These are phyloP conservation scores for Asterochloris sp. DNA, from an alignment of 139 green algal genomes.

Conservation along the genomic window DNA sequence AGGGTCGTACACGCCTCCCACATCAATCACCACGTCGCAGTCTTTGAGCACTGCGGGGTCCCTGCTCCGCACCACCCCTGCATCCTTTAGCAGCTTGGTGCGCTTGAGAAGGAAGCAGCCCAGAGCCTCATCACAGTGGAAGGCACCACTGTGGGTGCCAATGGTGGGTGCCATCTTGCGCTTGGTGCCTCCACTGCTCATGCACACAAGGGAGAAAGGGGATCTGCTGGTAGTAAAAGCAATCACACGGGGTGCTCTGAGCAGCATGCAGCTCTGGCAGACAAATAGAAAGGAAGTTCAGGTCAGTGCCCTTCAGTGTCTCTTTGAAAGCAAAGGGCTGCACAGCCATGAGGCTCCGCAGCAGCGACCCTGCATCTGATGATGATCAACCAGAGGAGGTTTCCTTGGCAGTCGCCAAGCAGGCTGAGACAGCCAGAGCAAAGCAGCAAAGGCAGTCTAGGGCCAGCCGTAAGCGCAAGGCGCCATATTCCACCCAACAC, in stretches of 20 bases:
- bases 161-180: constrained; percentile 40
- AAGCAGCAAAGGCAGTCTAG: too few species aligned
- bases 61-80: constrained; percentile 63
- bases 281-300: too few species aligned
- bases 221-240: neutral
- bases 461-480: too few species aligned
- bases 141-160: constrained; percentile 90
- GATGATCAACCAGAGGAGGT: neutral
- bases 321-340: too few species aligned
- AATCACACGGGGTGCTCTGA: neutral
- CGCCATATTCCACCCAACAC: too few species aligned
- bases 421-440: neutral
- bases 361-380: neutral
- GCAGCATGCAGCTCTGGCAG: too few species aligned
- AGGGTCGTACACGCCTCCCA: constrained; percentile 84
- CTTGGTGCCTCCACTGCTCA: constrained; percentile 1
- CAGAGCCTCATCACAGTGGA: constrained; percentile 98
- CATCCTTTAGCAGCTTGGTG: constrained; percentile 53
- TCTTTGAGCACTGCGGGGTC: constrained; percentile 76
- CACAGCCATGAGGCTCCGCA: neutral
- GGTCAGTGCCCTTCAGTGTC: too few species aligned
- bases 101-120: constrained; percentile 85
- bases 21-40: constrained; percentile 89
- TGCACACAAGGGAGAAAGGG: neutral
- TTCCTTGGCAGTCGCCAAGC: neutral